Percentiles rank a stretch among this genome's conserved stretches.
These are phyloP conservation scores for Dioscorea dumetorum DNA, from an alignment of 106 monocot genomes.

Conservation along the genomic window DNA sequence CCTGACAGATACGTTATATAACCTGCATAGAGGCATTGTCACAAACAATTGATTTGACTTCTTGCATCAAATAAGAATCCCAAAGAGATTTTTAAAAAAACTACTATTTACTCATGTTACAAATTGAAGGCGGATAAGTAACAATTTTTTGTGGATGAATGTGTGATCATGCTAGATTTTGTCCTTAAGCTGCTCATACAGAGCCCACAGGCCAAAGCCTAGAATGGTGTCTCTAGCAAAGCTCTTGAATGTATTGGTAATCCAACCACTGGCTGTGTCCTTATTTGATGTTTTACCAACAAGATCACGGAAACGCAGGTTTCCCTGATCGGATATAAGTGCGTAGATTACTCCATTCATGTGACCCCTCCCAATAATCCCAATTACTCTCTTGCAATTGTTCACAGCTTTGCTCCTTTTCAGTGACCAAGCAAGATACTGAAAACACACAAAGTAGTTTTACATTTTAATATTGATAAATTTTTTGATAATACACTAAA, in stretches of 20 bases:
- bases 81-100: no score
- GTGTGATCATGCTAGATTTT: no score
- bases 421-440: slow-evolving; percentile 92
- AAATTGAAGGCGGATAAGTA: no score
- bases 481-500: no score
- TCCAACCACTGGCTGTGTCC: slow-evolving; percentile 29
- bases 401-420: slow-evolving; percentile 98
- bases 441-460: slow-evolving; percentile 8
- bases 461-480: no score
- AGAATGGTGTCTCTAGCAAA: slow-evolving; percentile 66
- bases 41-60: no score
- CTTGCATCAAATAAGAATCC: no score
- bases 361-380: slow-evolving; percentile 81
- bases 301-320: slow-evolving; percentile 82
- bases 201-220: slow-evolving; percentile 60
- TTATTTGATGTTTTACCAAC: slow-evolving; percentile 28
- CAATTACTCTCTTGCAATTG: slow-evolving; percentile 57
- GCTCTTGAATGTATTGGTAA: slow-evolving; percentile 20
- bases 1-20: no score
- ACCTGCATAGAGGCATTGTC: no score
- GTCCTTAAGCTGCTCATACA: slow-evolving; percentile 43
- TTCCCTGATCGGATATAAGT: slow-evolving; percentile 68
- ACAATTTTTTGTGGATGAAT: no score
- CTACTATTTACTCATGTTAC: no score
- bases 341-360: slow-evolving; percentile 86